Percentiles rank a stretch among this genome's conserved stretches.
Evolutionary conservation across 331 rosid genomes (phyloP).

Genomic region (Pyracantha coccinea): DNA sequence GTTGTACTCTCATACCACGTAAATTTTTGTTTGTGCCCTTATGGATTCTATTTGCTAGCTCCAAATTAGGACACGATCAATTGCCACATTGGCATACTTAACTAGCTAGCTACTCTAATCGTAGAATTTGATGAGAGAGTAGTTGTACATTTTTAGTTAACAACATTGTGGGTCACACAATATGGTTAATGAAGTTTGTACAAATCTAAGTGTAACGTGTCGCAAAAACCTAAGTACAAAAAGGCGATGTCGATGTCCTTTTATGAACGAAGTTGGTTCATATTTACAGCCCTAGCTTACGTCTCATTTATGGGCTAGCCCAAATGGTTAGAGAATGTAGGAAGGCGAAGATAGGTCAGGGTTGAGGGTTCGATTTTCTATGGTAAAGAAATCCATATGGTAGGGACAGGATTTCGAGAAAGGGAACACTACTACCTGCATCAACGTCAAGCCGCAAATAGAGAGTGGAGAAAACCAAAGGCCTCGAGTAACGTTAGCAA

Average conservation of each 20-base stretch:
- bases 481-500: no score
- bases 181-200: not conserved
- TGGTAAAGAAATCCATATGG: not conserved
- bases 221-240: no score
- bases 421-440: not conserved
- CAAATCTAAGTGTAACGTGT: not conserved
- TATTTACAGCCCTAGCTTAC: no score
- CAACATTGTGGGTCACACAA: not conserved
- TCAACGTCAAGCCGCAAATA: not conserved
- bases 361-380: no score
- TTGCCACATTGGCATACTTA: not conserved
- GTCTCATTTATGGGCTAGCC: not conserved
- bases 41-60: not conserved
- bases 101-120: not conserved
- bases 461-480: no score
- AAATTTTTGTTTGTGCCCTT: not conserved
- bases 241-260: no score
- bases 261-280: no score
- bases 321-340: not conserved
- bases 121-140: not conserved
- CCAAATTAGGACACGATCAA: not conserved
- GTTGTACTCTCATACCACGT: not conserved
- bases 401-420: not conserved
- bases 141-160: not conserved
- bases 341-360: not conserved